These are phyloP conservation scores for Panicum hallii DNA, from an alignment of 202 grass and related monocot species.

Conservation along the genomic window DNA sequence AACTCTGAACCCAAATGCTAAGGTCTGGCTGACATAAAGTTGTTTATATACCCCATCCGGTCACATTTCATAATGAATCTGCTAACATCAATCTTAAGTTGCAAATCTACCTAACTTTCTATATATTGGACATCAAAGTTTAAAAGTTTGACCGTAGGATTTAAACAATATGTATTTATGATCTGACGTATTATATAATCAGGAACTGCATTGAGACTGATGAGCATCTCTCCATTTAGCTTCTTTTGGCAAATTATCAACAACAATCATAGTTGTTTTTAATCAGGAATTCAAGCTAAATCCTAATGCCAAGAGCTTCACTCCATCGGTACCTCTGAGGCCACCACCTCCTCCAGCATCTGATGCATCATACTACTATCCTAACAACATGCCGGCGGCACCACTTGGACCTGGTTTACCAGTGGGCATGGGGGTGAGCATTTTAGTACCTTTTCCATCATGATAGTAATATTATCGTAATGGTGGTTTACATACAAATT, in stretches of 20 bases:
- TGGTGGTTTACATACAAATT: not conserved
- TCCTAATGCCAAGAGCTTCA: conserved; percentile 94
- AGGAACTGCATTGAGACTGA: not conserved
- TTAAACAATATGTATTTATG: not conserved
- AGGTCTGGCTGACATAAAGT: conserved; percentile 54
- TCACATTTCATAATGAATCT: not conserved
- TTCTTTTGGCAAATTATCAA: conserved; percentile 44
- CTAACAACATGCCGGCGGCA: conserved; percentile 57
- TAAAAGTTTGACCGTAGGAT: conserved; percentile 1
- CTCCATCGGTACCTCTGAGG: conserved; percentile 65
- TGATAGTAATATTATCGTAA: not conserved
- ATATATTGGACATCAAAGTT: not conserved
- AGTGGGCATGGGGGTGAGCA: conserved; percentile 77
- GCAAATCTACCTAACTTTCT: not conserved
- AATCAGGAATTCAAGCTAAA: conserved; percentile 98
- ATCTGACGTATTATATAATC: not conserved
- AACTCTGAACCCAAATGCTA: conserved; percentile 91
- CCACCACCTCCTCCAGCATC: conserved; percentile 54
- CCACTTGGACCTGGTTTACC: conserved; percentile 69
- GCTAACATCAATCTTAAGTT: not conserved
- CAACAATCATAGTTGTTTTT: conserved; percentile 4
- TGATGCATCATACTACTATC: conserved; percentile 84
- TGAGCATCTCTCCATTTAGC: not conserved
- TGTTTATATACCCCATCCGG: not conserved
- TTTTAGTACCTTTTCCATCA: conserved; percentile 26